Percentiles rank a stretch among this genome's conserved stretches.
These are phyloP conservation scores for Coemansia sp. DNA, from an alignment of 192 early-diverging fungal genomes.

Conservation along the genomic window DNA sequence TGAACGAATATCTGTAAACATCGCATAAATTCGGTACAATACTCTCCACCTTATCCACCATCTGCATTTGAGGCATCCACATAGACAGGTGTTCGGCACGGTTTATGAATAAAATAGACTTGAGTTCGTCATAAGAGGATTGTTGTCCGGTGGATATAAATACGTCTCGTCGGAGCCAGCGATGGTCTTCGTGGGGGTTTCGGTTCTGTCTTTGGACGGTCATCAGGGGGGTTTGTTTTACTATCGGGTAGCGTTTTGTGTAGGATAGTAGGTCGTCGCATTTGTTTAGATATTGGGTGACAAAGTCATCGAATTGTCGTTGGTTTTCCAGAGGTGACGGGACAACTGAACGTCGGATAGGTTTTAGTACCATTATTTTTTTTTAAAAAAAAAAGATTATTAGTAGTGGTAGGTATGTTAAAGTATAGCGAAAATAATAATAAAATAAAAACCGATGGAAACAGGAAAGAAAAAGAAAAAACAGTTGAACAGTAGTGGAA, in stretches of 20 bases:
- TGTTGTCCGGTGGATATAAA: background rate
- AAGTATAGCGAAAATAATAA: background rate
- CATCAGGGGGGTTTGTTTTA: slow-evolving; percentile 14
- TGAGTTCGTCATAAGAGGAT: slow-evolving; percentile 34
- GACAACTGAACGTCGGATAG: slow-evolving; percentile 26
- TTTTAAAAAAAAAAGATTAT: slow-evolving; percentile 1
- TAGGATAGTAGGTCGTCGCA: slow-evolving; percentile 51
- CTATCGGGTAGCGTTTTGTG: slow-evolving; percentile 37
- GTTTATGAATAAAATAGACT: slow-evolving; percentile 16
- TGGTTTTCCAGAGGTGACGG: slow-evolving; percentile 38
- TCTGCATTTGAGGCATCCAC: slow-evolving; percentile 34
- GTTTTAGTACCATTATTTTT: slow-evolving; percentile 36
- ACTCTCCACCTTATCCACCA: slow-evolving; percentile 15
- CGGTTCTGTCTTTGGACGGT: slow-evolving; percentile 47
- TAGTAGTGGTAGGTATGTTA: too few species aligned
- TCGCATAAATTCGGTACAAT: slow-evolving; percentile 40
- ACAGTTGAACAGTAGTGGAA: background rate
- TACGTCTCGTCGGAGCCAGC: slow-evolving; percentile 45
- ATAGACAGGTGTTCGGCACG: slow-evolving; percentile 23
- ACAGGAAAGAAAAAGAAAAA: background rate
- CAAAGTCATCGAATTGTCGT: slow-evolving; percentile 33
- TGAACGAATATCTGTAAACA: slow-evolving; percentile 18
- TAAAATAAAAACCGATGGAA: background rate
- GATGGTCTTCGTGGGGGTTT: slow-evolving; percentile 42
- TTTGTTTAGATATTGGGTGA: slow-evolving; percentile 51